Base-by-base conservation (phyloP, 1,284 basidiomycete species). In the Thelephora terrestris region DNA sequence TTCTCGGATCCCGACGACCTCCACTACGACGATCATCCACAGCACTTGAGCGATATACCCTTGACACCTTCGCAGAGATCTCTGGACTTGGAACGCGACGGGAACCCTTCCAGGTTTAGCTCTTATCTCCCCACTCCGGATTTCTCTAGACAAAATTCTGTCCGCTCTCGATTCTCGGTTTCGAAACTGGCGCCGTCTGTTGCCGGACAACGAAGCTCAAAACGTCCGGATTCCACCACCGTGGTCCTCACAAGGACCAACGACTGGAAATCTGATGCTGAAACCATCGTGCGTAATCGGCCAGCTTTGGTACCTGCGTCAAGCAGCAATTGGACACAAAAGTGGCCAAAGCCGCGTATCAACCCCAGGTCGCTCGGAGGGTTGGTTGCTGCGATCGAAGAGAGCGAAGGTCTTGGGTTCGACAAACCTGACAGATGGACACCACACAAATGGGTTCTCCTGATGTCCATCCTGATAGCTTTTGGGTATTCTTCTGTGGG, bases 391-490 rank as follows among this genome's bases (percentile, higher is more conserved):
- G 53, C 48, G 24, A 58, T 73, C n/a, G 69, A 69, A 49, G 68
- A 70, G 40, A 68, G 67, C 7, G 60, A 59, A 27, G 66, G 69
- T 0, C 56, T 71, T 17, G 66, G 68, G 17, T 53, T 70, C n/a
- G 65, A 70, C 37, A 54, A 53, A 35, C 55, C 66, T 29, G 69
- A 65, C 24, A 54, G 61, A 25, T 81, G 79, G 80, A 76, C 76
- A 16, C 47, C 53, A 16, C 71, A 72, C 58, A 82, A 81, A 58
- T 80, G 76, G 75, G 72, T 65, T 46, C 61, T 81, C 34, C 57
- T 81, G 9, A 43, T 75, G 17, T 79, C 78, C 4, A 68, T 78
- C 10, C 61, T 64, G 29, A 68, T 69, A 9, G 68, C 80, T 25
- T 71, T 81, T 46, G 58, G 61, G 1, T 78, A 74, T 60, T 77